Evolutionary conservation across 2,329 filamentous ascomycete species (phyloP).

Genomic region (Ophiocordyceps camponoti-leonardi): DNA sequence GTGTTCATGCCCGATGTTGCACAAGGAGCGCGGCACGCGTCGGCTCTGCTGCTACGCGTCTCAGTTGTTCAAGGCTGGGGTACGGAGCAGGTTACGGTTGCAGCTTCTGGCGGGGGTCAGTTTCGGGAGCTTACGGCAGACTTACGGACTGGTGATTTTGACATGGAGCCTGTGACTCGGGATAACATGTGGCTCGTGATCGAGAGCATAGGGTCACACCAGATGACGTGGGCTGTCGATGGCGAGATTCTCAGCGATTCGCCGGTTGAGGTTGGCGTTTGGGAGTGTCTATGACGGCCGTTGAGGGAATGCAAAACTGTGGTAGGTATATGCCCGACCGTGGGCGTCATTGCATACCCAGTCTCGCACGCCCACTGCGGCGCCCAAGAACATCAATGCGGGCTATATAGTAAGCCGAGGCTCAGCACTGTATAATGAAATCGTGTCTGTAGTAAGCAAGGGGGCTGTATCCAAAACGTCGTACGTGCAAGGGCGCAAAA

Average conservation of each 20-base stretch:
- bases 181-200: conserved; percentile 64
- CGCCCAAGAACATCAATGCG: too few species aligned
- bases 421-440: too few species aligned
- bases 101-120: conserved; percentile 51
- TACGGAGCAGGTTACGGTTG: conserved; percentile 46
- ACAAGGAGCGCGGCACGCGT: conserved; percentile 15
- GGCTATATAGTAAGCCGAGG: too few species aligned
- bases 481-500: too few species aligned
- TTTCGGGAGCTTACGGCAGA: conserved; percentile 52
- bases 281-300: conserved; percentile 15
- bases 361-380: too few species aligned
- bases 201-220: conserved; percentile 52
- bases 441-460: too few species aligned
- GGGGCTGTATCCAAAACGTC: too few species aligned
- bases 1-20: conserved; percentile 10
- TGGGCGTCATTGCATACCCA: too few species aligned
- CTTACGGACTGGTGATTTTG: conserved; percentile 55
- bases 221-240: conserved; percentile 24
- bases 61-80: conserved; percentile 59
- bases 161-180: conserved; percentile 48
- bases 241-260: conserved; percentile 35
- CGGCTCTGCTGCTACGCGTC: conserved; percentile 43
- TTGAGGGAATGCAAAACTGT: not conserved
- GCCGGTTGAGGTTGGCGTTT: conserved; percentile 22
- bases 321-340: not conserved